These are phyloP conservation scores for Cryptococcus hybrid DNA, from an alignment of 1,284 basidiomycete genomes.

Conservation along the genomic window DNA sequence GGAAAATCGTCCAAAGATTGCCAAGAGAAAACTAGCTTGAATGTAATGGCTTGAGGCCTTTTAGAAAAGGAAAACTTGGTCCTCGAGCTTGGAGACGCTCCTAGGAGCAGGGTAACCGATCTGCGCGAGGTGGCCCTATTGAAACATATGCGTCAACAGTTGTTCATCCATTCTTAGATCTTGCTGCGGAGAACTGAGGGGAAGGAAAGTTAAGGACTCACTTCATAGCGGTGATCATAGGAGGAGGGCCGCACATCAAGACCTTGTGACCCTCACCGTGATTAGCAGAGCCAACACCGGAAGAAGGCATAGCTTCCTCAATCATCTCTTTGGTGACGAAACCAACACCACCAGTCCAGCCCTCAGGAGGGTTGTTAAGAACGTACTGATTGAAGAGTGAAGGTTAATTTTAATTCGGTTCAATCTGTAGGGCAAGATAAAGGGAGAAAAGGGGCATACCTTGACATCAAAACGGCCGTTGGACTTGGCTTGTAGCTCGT, in stretches of 20 bases:
- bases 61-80: slow-evolving; percentile 65
- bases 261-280: slow-evolving; percentile 55
- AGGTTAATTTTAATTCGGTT: too few relatives aligned
- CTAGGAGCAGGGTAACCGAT: slow-evolving; percentile 84
- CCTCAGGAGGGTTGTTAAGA: slow-evolving; percentile 84
- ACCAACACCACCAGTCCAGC: slow-evolving; percentile 84
- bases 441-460: too few relatives aligned
- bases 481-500: slow-evolving; percentile 59
- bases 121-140: slow-evolving; percentile 79
- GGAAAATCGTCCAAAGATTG: too few relatives aligned
- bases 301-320: slow-evolving; percentile 59
- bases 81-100: slow-evolving; percentile 87
- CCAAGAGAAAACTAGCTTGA: too few relatives aligned
- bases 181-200: neutral
- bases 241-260: slow-evolving; percentile 88
- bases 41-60: too few relatives aligned
- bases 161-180: neutral
- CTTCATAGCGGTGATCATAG: slow-evolving; percentile 98
- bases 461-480: slow-evolving; percentile 67
- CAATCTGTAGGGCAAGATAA: slow-evolving; percentile 36
- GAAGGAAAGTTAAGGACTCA: slow-evolving; percentile 50
- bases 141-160: neutral
- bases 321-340: slow-evolving; percentile 96
- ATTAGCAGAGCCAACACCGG: slow-evolving; percentile 50
- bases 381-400: slow-evolving; percentile 58